Percentiles rank a stretch among this genome's conserved stretches.
Conservation (phyloP, 352 stramenopile genomes). For the Aphanomyces astaci region DNA sequence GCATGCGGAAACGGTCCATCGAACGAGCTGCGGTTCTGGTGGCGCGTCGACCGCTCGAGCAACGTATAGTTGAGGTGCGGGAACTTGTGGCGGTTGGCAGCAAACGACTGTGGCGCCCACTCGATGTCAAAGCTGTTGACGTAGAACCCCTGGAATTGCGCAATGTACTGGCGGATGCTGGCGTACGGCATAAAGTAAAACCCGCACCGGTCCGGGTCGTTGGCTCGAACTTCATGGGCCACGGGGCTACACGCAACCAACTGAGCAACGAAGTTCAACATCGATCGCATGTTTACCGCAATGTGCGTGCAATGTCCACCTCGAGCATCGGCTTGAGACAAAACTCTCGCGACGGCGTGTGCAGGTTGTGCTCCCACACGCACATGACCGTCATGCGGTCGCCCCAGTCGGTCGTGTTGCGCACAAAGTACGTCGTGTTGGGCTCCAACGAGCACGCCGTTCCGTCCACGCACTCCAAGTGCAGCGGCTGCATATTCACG, state of each 20-base stretch:
- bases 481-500: constrained; percentile 64
- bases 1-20: constrained; percentile 67
- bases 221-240: constrained; percentile 51
- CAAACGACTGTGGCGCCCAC: constrained; percentile 62
- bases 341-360: constrained; percentile 42
- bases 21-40: constrained; percentile 64
- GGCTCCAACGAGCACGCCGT: constrained; percentile 44
- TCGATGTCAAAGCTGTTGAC: constrained; percentile 75
- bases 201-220: constrained; percentile 64
- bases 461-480: constrained; percentile 52
- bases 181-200: constrained; percentile 84
- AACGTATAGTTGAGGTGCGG: constrained; percentile 54
- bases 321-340: constrained; percentile 73
- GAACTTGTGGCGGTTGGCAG: constrained; percentile 44
- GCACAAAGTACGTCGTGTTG: constrained; percentile 68
- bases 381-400: constrained; percentile 79
- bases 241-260: constrained; percentile 31
- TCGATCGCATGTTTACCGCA: constrained; percentile 24
- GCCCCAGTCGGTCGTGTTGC: constrained; percentile 73
- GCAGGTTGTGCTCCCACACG: constrained; percentile 64
- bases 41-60: constrained; percentile 52
- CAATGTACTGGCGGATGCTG: constrained; percentile 60
- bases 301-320: constrained; percentile 47
- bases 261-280: too few relatives aligned
- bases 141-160: constrained; percentile 74